Evolutionary conservation across 2,329 filamentous ascomycete species (phyloP).

Genomic region (Annulohypoxylon truncatum): DNA sequence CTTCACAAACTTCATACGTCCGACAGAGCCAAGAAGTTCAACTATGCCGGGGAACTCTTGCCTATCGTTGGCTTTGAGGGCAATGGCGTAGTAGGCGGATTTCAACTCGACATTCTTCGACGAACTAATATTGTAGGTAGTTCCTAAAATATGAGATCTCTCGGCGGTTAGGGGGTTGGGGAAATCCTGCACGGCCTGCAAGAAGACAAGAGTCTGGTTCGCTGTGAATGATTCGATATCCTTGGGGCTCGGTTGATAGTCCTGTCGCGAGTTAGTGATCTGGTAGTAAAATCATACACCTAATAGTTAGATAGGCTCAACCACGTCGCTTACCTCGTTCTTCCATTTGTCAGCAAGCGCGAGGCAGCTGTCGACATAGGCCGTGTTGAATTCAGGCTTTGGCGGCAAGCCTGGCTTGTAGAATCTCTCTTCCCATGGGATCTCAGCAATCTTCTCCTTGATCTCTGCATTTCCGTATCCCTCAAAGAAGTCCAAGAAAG

Average conservation of each 20-base stretch:
- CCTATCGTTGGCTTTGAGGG: constrained; percentile 77
- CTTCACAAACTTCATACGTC: constrained; percentile 96
- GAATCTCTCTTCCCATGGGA: constrained; percentile 93
- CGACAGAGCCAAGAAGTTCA: constrained; percentile 81
- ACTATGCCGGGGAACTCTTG: constrained; percentile 77
- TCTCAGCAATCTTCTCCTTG: constrained; percentile 72
- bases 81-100: constrained; percentile 81
- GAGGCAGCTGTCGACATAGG: constrained; percentile 87
- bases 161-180: constrained; percentile 70
- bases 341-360: constrained; percentile 85
- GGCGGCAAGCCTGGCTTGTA: constrained; percentile 89
- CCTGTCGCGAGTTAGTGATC: constrained; percentile 50
- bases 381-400: constrained; percentile 91
- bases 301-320: constrained; percentile 43
- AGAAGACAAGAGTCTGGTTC: constrained; percentile 92
- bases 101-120: constrained; percentile 89
- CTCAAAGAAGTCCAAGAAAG: constrained; percentile 86
- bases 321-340: constrained; percentile 59
- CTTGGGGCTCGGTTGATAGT: constrained; percentile 71
- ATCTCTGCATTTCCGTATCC: constrained; percentile 70
- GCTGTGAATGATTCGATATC: constrained; percentile 82
- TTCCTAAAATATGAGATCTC: constrained; percentile 77
- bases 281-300: not conserved
- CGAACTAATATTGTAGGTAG: constrained; percentile 76
- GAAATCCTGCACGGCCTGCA: constrained; percentile 81